Evolutionary conservation across 352 stramenopile genomes (phyloP).

Genomic region (Globisporangium rhizosaccharum): DNA sequence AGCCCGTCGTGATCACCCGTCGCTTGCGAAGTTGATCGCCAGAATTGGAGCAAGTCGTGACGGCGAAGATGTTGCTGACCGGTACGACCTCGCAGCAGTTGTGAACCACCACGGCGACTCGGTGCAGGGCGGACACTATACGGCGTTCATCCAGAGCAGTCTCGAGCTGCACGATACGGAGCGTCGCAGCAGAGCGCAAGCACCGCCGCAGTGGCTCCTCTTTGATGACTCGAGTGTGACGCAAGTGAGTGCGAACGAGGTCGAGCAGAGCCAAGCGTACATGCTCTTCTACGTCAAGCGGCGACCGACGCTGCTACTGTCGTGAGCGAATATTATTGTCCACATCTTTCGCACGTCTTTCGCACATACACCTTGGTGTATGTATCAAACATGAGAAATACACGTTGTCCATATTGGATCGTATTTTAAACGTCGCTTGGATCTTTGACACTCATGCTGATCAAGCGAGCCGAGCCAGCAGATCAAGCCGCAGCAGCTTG

Average conservation of each 20-base stretch:
- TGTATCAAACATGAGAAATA: no score
- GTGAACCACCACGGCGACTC: conserved; percentile 67
- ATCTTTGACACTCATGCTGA: not conserved
- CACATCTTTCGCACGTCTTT: not conserved
- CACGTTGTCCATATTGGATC: no score
- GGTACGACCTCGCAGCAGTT: conserved; percentile 62
- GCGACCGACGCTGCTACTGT: conserved; percentile 2
- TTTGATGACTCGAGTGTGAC: conserved; percentile 55
- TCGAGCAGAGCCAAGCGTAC: conserved; percentile 51
- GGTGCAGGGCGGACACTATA: conserved; percentile 71
- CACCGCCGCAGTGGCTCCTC: conserved; percentile 40
- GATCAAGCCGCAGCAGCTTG: not conserved
- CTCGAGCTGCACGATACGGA: not conserved
- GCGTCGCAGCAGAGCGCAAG: not conserved
- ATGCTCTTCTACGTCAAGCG: conserved; percentile 22
- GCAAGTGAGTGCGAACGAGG: conserved; percentile 25
- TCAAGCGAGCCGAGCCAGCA: not conserved
- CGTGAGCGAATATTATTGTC: not conserved
- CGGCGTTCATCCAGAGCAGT: conserved; percentile 30
- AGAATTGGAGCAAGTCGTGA: not conserved
- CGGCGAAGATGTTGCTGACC: not conserved
- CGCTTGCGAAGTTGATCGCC: not conserved
- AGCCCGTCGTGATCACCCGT: no score
- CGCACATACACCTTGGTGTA: no score
- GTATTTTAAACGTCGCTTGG: no score